These are phyloP conservation scores for Dictyostelium capitatum DNA, from an alignment of 78 protist genomes.

Conservation along the genomic window DNA sequence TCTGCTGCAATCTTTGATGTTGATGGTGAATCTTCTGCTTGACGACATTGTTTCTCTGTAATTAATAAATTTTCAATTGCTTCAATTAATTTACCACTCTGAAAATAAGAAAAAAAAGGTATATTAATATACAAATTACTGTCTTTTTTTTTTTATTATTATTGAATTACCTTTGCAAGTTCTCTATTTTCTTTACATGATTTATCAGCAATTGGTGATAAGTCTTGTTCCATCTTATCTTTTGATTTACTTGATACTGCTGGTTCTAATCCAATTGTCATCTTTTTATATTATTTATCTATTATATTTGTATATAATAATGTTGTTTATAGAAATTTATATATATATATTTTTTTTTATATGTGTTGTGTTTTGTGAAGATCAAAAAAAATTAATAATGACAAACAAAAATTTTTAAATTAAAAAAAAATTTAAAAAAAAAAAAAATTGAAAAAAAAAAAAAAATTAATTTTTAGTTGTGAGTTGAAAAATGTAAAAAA, in stretches of 20 bases:
- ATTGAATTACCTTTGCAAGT: slow-evolving; percentile 25
- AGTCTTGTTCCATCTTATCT: slow-evolving; percentile 65
- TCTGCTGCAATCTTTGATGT: slow-evolving; percentile 78
- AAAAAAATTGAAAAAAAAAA: neutral
- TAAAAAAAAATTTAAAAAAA: neutral
- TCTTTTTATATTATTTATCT: neutral
- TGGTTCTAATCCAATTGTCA: slow-evolving; percentile 23
- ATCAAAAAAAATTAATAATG: too few species aligned
- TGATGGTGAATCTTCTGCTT: slow-evolving; percentile 83
- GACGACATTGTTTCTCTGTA: slow-evolving; percentile 79
- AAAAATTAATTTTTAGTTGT: neutral
- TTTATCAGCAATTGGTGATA: slow-evolving; percentile 43
- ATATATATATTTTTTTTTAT: neutral
- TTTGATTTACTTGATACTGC: slow-evolving; percentile 1
- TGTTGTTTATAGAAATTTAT: neutral
- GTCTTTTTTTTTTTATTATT: neutral
- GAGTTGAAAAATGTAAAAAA: too few species aligned
- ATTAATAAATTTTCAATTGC: slow-evolving; percentile 82
- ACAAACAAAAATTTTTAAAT: neutral
- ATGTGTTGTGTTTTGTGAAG: neutral
- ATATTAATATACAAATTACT: neutral
- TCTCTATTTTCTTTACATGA: slow-evolving; percentile 49
- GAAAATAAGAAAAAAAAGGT: neutral
- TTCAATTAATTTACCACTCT: slow-evolving; percentile 40
- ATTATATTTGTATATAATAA: too few species aligned